Evolutionary conservation across 2,329 filamentous ascomycete genomes (phyloP).

Genomic region (Pseudogymnoascus sp.): DNA sequence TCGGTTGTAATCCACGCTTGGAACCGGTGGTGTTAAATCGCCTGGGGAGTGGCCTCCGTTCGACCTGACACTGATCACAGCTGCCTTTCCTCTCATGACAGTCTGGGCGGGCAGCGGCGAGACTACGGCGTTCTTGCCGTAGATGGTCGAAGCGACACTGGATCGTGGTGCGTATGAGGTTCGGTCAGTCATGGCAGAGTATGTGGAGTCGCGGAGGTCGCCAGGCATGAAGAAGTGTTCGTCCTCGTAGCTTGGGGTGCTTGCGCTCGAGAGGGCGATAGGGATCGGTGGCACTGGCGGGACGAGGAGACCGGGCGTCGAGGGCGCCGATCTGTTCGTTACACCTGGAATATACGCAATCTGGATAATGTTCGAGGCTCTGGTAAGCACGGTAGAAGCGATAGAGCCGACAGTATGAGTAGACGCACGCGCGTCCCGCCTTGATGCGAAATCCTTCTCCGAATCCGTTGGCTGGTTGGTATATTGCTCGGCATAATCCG

Average conservation of each 20-base stretch:
- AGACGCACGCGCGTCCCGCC: constrained; percentile 59
- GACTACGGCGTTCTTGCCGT: constrained; percentile 82
- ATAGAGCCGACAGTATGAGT: constrained; percentile 85
- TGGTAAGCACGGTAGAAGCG: constrained; percentile 88
- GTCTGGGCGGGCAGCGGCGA: constrained; percentile 73
- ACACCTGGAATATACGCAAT: constrained; percentile 98
- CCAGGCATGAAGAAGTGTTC: constrained; percentile 91
- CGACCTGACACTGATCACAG: constrained; percentile 86
- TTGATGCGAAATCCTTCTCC: constrained; percentile 45
- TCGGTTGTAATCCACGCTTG: constrained; percentile 58
- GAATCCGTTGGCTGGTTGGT: constrained; percentile 42
- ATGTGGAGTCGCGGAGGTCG: constrained; percentile 84
- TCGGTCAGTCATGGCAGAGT: constrained; percentile 63
- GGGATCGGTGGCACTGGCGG: constrained; percentile 94
- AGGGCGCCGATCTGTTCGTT: constrained; percentile 79
- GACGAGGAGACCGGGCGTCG: constrained; percentile 71
- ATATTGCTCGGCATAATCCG: constrained; percentile 45
- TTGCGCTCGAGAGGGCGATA: constrained; percentile 47
- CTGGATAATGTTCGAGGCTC: constrained; percentile 97
- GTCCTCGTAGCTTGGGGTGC: constrained; percentile 56
- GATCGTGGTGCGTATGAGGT: constrained; percentile 53
- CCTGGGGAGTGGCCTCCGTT: constrained; percentile 45
- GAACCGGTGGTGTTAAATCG: constrained; percentile 60
- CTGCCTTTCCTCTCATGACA: constrained; percentile 78
- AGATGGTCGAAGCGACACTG: constrained; percentile 87